Conservation (phyloP, 495 filamentous ascomycete species). For the Penicillium pulvis region DNA sequence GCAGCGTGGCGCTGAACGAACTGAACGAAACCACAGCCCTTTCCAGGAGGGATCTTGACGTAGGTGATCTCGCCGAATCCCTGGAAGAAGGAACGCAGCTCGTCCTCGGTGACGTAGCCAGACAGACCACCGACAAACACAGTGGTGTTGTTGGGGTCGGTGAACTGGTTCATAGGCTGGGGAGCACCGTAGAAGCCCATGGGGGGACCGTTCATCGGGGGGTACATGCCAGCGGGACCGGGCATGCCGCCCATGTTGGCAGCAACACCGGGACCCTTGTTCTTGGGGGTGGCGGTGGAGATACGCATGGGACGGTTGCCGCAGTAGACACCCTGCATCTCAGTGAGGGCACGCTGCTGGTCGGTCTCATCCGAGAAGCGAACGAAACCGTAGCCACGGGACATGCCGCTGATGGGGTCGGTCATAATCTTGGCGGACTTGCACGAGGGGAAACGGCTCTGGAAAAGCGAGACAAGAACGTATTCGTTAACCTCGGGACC, state of each 20-base stretch:
- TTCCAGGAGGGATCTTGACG: constrained; percentile 99
- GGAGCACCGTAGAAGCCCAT: constrained; percentile 81
- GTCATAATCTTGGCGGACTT: constrained; percentile 99
- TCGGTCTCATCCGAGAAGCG: constrained; percentile 93
- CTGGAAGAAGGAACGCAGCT: constrained; percentile 99
- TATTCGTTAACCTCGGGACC: constrained; percentile 99
- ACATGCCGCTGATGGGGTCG: constrained; percentile 96
- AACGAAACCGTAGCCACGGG: constrained; percentile 96
- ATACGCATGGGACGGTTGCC: constrained; percentile 99
- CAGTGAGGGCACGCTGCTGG: constrained; percentile 89
- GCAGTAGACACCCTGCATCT: constrained; percentile 99
- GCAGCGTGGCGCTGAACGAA: constrained; percentile 99
- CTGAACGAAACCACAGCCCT: constrained; percentile 98
- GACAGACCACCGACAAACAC: constrained; percentile 98
- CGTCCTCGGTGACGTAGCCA: constrained; percentile 98
- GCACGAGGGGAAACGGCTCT: constrained; percentile 92
- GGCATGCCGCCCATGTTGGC: constrained; percentile 55
- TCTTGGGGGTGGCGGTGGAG: constrained; percentile 97
- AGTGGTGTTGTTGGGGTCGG: constrained; percentile 99
- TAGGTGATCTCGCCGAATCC: constrained; percentile 99
- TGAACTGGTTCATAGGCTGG: constrained; percentile 99
- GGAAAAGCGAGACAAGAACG: constrained; percentile 94
- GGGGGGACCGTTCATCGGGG: constrained; percentile 76
- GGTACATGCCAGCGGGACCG: constrained; percentile 51
- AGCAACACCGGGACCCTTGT: constrained; percentile 68